Percentiles rank a stretch among this genome's conserved stretches.
Evolutionary conservation across 2,329 filamentous ascomycete species (phyloP).

Genomic region (Seiridium cupressi): DNA sequence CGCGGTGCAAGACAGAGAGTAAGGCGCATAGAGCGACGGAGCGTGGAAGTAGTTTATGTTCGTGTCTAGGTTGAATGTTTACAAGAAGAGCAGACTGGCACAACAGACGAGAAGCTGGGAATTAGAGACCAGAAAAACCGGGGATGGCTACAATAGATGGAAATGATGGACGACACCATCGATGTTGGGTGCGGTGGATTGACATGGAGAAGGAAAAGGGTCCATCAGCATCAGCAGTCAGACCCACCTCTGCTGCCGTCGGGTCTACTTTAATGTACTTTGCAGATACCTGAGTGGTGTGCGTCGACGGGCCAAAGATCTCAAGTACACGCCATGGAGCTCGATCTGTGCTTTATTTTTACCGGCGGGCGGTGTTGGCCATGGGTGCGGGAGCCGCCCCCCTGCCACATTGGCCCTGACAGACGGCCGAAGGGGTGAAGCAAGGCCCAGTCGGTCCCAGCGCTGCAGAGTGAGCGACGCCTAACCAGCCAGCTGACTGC

Average conservation of each 20-base stretch:
- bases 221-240: neutral
- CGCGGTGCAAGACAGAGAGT: too few species aligned
- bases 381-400: neutral
- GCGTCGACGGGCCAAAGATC: neutral
- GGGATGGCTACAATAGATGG: neutral
- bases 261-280: neutral
- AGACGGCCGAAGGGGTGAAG: neutral
- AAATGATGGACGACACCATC: neutral
- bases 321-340: too few species aligned
- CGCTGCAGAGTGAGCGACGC: neutral
- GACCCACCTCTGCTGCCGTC: neutral
- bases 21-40: too few species aligned
- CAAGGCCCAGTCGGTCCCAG: neutral
- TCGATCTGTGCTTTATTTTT: neutral
- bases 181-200: neutral
- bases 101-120: neutral
- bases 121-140: neutral
- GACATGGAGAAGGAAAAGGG: neutral
- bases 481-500: slow-evolving; percentile 1
- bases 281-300: neutral
- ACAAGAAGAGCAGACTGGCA: neutral
- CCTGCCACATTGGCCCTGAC: neutral
- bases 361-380: neutral
- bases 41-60: too few species aligned
- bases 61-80: neutral